Evolutionary conservation across 2,329 filamentous ascomycete genomes (phyloP).

Genomic region (Fusarium ramigenum): DNA sequence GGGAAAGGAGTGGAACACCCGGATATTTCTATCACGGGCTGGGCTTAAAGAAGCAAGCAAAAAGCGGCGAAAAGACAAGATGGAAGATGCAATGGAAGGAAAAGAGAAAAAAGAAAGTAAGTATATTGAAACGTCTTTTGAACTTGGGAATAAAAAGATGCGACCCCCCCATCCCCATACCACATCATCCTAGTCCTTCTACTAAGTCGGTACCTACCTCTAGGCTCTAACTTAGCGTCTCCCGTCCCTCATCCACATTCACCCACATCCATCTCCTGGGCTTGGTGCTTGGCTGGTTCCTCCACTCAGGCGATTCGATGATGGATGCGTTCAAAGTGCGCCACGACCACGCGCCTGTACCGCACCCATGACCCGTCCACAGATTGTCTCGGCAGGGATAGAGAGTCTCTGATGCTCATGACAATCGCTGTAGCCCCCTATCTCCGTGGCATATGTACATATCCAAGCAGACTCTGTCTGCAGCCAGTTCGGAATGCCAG

Average conservation of each 20-base stretch:
- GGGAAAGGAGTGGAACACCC: constrained; percentile 29
- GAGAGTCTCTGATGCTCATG: not conserved
- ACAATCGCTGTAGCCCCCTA: constrained; percentile 21
- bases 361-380: constrained; percentile 3
- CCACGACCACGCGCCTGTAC: constrained; percentile 27
- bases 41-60: not conserved
- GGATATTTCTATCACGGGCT: constrained; percentile 28
- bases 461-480: not conserved
- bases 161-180: constrained; percentile 12
- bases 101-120: constrained; percentile 5
- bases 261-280: not conserved
- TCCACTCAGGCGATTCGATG: constrained; percentile 29
- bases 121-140: constrained; percentile 17
- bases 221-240: constrained; percentile 2
- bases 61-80: not conserved
- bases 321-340: constrained; percentile 26
- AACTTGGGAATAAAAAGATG: constrained; percentile 23
- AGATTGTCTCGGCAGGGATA: constrained; percentile 11
- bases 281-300: not conserved
- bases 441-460: not conserved
- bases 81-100: constrained; percentile 6
- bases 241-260: not conserved
- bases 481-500: not conserved
- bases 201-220: not conserved
- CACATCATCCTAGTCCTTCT: not conserved